These are phyloP conservation scores for Penicillium capsulatum DNA, from an alignment of 2,329 filamentous ascomycete species.

Conservation along the genomic window DNA sequence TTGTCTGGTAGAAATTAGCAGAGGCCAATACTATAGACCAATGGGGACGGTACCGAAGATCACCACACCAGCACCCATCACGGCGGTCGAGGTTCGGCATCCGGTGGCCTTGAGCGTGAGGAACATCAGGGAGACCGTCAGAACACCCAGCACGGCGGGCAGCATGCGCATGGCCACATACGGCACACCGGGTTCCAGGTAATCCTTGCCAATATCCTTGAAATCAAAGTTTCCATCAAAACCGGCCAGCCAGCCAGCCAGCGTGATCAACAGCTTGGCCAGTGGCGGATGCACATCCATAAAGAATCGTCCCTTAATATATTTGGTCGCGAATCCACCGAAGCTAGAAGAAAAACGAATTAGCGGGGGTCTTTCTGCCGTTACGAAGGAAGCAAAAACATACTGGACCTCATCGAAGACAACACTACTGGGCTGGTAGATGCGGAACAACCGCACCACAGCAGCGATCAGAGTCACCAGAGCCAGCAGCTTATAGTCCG, in stretches of 20 bases:
- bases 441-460: slow-evolving; percentile 83
- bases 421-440: slow-evolving; percentile 92
- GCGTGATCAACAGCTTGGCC: slow-evolving; percentile 91
- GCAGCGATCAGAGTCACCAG: slow-evolving; percentile 70
- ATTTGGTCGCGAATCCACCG: slow-evolving; percentile 95
- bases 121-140: slow-evolving; percentile 89
- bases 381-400: slow-evolving; percentile 39
- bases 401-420: slow-evolving; percentile 99
- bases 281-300: slow-evolving; percentile 99
- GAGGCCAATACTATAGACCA: background rate
- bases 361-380: background rate
- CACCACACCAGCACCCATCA: slow-evolving; percentile 77
- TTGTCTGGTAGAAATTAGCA: slow-evolving; percentile 62
- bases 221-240: slow-evolving; percentile 97
- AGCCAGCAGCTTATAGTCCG: slow-evolving; percentile 75
- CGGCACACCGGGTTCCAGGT: slow-evolving; percentile 86
- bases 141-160: slow-evolving; percentile 81
- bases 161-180: slow-evolving; percentile 97
- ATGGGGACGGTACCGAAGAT: slow-evolving; percentile 67
- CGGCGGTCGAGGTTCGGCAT: slow-evolving; percentile 79
- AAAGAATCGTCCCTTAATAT: slow-evolving; percentile 99
- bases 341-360: slow-evolving; percentile 62
- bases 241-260: slow-evolving; percentile 90
- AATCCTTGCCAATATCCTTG: slow-evolving; percentile 99
- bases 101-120: slow-evolving; percentile 86